A percentile compares a stretch with the other conserved stretches of the same genome.
Conservation (phyloP, 495 filamentous ascomycete species). For the Penicillium bovifimosum region DNA sequence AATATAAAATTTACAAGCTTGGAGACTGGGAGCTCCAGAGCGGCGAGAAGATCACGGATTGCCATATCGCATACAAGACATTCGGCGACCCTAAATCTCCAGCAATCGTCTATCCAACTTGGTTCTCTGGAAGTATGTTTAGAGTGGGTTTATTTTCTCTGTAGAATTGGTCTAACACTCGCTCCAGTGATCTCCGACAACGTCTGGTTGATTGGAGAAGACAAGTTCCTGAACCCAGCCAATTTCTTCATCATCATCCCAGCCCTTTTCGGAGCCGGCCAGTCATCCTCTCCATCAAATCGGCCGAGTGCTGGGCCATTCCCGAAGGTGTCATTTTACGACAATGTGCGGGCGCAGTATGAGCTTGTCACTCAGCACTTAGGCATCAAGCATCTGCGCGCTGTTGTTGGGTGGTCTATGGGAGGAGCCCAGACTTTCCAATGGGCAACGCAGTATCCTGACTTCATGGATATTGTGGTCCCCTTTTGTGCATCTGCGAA, state of each 20-base stretch:
- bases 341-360: slow-evolving; percentile 66
- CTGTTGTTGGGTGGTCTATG: slow-evolving; percentile 69
- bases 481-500: slow-evolving; percentile 66
- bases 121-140: slow-evolving; percentile 57
- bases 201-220: slow-evolving; percentile 59
- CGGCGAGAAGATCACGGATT: slow-evolving; percentile 50
- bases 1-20: slow-evolving; percentile 49
- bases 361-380: slow-evolving; percentile 58
- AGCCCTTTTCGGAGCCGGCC: slow-evolving; percentile 67
- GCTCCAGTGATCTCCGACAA: slow-evolving; percentile 53
- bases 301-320: slow-evolving; percentile 50
- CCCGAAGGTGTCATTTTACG: slow-evolving; percentile 58
- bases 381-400: slow-evolving; percentile 54
- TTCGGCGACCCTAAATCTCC: slow-evolving; percentile 58
- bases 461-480: slow-evolving; percentile 59
- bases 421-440: slow-evolving; percentile 63
- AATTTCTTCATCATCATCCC: slow-evolving; percentile 67
- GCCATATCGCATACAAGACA: slow-evolving; percentile 65
- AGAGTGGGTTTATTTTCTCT: too few species aligned
- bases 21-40: slow-evolving; percentile 60
- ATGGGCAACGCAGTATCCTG: slow-evolving; percentile 67
- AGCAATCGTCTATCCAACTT: slow-evolving; percentile 65
- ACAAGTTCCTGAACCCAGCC: slow-evolving; percentile 54
- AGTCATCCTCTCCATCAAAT: slow-evolving; percentile 66
- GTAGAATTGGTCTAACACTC: neutral